Percentiles rank a stretch among this genome's conserved stretches.
Evolutionary conservation across 31 red algal genomes (phyloP).

Genomic region (Endocladia muricata): DNA sequence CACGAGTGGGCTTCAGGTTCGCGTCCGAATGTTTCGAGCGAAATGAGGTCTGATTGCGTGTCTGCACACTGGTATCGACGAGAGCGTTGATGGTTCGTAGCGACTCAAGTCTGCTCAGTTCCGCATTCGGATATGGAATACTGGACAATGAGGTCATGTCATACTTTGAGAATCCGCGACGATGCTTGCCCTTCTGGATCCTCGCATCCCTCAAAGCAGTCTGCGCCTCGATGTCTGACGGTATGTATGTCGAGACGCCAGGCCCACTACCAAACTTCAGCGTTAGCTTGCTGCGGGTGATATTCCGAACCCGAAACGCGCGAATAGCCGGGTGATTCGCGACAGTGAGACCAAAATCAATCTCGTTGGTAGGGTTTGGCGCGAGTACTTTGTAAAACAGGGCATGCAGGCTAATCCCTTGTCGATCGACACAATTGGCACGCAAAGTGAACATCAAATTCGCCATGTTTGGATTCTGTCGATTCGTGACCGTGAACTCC

Average conservation of each 20-base stretch:
- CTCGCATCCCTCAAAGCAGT: not conserved
- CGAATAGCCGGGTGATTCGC: slow-evolving; percentile 73
- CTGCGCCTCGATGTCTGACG: not conserved
- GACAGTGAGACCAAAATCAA: slow-evolving; percentile 71
- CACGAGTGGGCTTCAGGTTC: not conserved
- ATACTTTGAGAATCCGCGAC: not conserved
- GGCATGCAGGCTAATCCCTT: slow-evolving; percentile 79
- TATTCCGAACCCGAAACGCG: slow-evolving; percentile 65
- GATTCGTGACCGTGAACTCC: slow-evolving; percentile 78
- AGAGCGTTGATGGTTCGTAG: slow-evolving; percentile 17
- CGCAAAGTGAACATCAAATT: slow-evolving; percentile 47
- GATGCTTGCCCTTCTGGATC: not conserved
- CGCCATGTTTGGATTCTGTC: slow-evolving; percentile 23
- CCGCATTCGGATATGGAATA: not conserved
- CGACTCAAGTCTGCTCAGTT: not conserved
- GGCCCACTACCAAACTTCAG: slow-evolving; percentile 38
- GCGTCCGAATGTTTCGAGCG: not conserved
- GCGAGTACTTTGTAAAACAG: slow-evolving; percentile 78
- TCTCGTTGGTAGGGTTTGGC: slow-evolving; percentile 66
- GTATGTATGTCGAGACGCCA: slow-evolving; percentile 40
- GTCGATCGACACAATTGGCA: slow-evolving; percentile 81
- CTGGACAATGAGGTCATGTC: not conserved
- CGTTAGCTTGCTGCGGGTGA: slow-evolving; percentile 39
- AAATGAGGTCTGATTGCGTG: not conserved
- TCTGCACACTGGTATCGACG: not conserved